Evolutionary conservation across 2,329 filamentous ascomycete species (phyloP).

Genomic region (Penicillium rolfsii): DNA sequence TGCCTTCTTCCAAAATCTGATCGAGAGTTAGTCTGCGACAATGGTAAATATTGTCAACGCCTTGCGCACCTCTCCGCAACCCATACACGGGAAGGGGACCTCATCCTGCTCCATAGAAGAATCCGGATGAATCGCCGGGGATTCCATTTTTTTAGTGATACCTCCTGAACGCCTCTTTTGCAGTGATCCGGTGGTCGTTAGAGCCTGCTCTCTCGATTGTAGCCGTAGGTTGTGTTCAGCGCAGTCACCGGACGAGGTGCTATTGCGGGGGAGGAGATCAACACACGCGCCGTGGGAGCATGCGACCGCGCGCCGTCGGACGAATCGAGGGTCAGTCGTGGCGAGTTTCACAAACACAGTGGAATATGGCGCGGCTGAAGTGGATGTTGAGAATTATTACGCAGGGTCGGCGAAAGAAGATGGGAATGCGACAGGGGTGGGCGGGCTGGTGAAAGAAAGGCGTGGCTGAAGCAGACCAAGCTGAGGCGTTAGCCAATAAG

Average conservation of each 20-base stretch:
- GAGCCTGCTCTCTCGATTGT: not conserved
- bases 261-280: not conserved
- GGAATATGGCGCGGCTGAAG: constrained; percentile 2
- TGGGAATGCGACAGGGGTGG: constrained; percentile 28
- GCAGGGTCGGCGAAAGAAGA: constrained; percentile 20
- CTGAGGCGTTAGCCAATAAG: constrained; percentile 23
- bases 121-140: constrained; percentile 58
- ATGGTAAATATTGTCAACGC: not conserved
- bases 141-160: constrained; percentile 54
- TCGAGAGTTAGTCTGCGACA: constrained; percentile 16
- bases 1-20: constrained; percentile 96
- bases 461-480: constrained; percentile 23
- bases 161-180: not conserved
- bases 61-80: constrained; percentile 77
- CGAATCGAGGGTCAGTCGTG: not conserved
- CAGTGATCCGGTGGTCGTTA: not conserved
- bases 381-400: not conserved
- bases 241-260: not conserved
- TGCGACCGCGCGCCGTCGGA: constrained; percentile 10
- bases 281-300: constrained; percentile 19
- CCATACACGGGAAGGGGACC: constrained; percentile 82
- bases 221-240: not conserved
- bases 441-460: constrained; percentile 22
- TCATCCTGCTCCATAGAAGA: constrained; percentile 77
- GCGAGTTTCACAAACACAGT: not conserved